Evolutionary conservation across 768 basidiomycete species (phyloP).

Genomic region (Panus rudis): DNA sequence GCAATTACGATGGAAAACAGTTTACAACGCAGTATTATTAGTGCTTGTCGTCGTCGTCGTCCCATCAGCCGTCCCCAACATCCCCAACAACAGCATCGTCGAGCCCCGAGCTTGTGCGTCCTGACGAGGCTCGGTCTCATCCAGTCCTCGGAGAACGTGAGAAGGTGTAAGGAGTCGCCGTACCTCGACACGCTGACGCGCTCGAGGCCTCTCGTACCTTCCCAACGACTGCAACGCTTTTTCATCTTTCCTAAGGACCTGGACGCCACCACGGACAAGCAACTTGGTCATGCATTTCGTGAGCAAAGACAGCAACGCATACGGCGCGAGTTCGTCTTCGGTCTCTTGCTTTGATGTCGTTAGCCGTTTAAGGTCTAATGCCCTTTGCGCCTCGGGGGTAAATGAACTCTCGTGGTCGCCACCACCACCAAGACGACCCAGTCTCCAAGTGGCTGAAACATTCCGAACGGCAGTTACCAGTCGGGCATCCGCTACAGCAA

Average conservation of each 20-base stretch:
- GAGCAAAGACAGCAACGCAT: conserved; percentile 29
- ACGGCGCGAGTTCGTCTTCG: conserved; percentile 27
- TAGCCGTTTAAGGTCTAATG: too few relatives aligned
- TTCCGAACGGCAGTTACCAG: conserved; percentile 18
- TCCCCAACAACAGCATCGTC: conserved; percentile 23
- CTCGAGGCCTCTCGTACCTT: conserved; percentile 9
- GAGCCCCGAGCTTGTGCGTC: conserved; percentile 23
- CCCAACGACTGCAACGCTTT: conserved; percentile 15
- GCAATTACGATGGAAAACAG: too few relatives aligned
- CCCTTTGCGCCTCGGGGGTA: too few relatives aligned
- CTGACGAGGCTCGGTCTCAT: conserved; percentile 7
- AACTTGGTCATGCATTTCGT: conserved; percentile 27
- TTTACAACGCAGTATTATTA: too few relatives aligned
- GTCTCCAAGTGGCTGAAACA: conserved; percentile 6
- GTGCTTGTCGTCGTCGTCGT: too few relatives aligned
- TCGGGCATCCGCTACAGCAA: conserved; percentile 22
- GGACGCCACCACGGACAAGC: conserved; percentile 28
- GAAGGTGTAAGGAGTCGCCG: conserved; percentile 29
- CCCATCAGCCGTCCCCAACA: background rate
- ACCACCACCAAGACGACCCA: background rate
- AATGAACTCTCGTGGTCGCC: too few relatives aligned
- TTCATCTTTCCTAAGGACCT: conserved; percentile 26
- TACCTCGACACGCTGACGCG: conserved; percentile 4
- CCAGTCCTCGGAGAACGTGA: conserved; percentile 34
- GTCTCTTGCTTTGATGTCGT: conserved; percentile 3